Evolutionary conservation across 768 basidiomycete species (phyloP).

Genomic region (Pholiota molesta): DNA sequence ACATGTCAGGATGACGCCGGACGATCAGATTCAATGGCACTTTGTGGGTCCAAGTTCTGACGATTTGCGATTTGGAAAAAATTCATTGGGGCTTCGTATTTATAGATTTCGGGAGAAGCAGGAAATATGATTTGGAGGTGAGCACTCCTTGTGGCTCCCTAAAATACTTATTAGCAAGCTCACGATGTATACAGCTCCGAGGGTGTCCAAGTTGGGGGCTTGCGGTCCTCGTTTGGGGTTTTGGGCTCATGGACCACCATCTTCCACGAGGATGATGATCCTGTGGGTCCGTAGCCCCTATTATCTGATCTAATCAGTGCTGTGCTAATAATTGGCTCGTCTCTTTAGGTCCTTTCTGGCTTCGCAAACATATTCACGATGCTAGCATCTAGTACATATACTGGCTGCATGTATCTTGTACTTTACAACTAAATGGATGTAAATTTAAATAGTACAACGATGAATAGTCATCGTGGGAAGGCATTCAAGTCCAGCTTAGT

Average conservation of each 20-base stretch:
- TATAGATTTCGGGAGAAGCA: slow-evolving; percentile 53
- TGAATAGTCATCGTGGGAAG: slow-evolving; percentile 6
- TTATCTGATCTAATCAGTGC: background rate
- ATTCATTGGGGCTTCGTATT: slow-evolving; percentile 12
- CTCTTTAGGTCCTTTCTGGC: slow-evolving; percentile 39
- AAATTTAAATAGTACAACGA: background rate
- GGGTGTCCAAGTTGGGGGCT: slow-evolving; percentile 61
- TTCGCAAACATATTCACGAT: slow-evolving; percentile 23
- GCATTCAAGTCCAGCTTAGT: background rate
- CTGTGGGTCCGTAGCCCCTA: slow-evolving; percentile 38
- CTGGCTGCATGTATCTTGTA: background rate
- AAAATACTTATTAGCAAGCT: background rate
- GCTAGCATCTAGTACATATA: background rate
- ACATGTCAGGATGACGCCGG: slow-evolving; percentile 55
- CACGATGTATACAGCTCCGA: slow-evolving; percentile 46
- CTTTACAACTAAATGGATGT: background rate
- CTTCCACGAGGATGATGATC: slow-evolving; percentile 47
- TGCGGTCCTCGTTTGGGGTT: slow-evolving; percentile 61
- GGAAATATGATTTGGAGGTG: slow-evolving; percentile 61
- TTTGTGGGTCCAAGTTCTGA: slow-evolving; percentile 49
- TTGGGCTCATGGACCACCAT: slow-evolving; percentile 54
- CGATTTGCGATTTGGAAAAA: background rate
- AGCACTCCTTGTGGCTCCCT: slow-evolving; percentile 15
- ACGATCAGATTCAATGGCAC: slow-evolving; percentile 63
- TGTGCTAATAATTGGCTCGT: background rate